These are phyloP conservation scores for Halenospora varia DNA, from an alignment of 495 filamentous ascomycete species.

Conservation along the genomic window DNA sequence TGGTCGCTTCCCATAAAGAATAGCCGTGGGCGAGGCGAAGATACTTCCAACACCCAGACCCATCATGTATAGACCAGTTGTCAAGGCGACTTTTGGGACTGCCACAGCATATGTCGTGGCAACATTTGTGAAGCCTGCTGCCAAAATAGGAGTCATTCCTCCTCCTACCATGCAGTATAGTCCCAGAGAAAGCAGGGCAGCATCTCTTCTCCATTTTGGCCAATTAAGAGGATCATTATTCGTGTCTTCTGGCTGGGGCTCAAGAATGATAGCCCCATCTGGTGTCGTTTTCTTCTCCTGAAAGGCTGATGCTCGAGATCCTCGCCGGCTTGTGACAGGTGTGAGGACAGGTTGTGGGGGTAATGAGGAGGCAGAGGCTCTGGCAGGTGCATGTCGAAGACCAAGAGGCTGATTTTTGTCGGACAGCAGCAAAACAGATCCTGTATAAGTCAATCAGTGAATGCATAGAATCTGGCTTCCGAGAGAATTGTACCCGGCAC, in stretches of 20 bases:
- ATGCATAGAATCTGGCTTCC: not conserved
- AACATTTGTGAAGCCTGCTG: conserved; percentile 85
- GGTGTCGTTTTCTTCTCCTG: conserved; percentile 68
- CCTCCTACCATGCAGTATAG: conserved; percentile 92
- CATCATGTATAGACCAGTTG: conserved; percentile 94
- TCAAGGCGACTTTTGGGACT: conserved; percentile 74
- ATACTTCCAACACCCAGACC: conserved; percentile 84
- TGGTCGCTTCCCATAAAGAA: conserved; percentile 84
- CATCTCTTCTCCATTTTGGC: conserved; percentile 77
- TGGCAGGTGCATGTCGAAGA: conserved; percentile 67
- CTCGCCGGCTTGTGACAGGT: conserved; percentile 13
- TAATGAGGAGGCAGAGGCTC: conserved; percentile 73
- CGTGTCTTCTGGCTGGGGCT: conserved; percentile 90
- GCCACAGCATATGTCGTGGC: conserved; percentile 65
- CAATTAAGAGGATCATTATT: conserved; percentile 93
- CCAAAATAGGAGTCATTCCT: conserved; percentile 87
- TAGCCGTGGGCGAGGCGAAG: conserved; percentile 84
- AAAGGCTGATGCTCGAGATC: conserved; percentile 24
- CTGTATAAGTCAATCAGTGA: conserved; percentile 35
- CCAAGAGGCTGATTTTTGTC: conserved; percentile 78
- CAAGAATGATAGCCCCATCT: conserved; percentile 82
- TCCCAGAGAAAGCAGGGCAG: conserved; percentile 77
- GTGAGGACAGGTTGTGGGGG: conserved; percentile 26
- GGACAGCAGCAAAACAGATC: conserved; percentile 76
- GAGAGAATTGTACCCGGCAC: conserved; percentile 70